These are phyloP conservation scores for Vitis amurensis DNA, from an alignment of 164 flowering plant species.

Conservation along the genomic window DNA sequence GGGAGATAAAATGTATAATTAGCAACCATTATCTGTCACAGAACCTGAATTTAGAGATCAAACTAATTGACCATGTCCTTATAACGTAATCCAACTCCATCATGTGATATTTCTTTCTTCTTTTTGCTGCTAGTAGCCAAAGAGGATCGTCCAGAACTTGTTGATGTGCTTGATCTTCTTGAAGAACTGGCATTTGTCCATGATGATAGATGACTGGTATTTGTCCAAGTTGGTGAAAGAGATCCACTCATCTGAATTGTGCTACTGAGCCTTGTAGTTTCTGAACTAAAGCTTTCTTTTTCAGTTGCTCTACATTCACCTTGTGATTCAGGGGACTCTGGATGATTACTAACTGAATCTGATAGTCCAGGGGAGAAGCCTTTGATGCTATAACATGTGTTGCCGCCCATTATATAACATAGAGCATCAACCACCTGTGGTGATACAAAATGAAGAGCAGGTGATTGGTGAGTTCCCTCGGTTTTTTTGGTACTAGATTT, in stretches of 20 bases:
- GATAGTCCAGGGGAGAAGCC: conserved; percentile 23
- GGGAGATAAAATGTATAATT: too few relatives aligned
- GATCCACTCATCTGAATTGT: not conserved
- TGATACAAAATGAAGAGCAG: not conserved
- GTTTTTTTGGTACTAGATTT: too few relatives aligned
- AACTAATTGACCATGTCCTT: conserved; percentile 1
- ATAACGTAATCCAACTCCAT: not conserved
- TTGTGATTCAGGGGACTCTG: conserved; percentile 9
- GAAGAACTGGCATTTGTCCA: not conserved
- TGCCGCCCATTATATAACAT: conserved; percentile 6
- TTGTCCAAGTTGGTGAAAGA: conserved; percentile 8
- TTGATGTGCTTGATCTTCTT: not conserved
- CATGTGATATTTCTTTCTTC: not conserved
- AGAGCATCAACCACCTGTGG: conserved; percentile 25
- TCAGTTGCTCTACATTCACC: not conserved
- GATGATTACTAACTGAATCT: conserved; percentile 10
- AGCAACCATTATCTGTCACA: not conserved
- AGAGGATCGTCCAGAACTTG: not conserved
- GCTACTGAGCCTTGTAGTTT: not conserved
- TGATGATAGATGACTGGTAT: conserved; percentile 1
- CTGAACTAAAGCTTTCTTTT: not conserved
- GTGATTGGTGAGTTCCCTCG: not conserved
- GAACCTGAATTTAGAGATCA: not conserved
- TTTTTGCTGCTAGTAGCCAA: not conserved
- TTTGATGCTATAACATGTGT: conserved; percentile 7